Conservation (phyloP, 2,329 filamentous ascomycete genomes). For the Talaromyces sp. region DNA sequence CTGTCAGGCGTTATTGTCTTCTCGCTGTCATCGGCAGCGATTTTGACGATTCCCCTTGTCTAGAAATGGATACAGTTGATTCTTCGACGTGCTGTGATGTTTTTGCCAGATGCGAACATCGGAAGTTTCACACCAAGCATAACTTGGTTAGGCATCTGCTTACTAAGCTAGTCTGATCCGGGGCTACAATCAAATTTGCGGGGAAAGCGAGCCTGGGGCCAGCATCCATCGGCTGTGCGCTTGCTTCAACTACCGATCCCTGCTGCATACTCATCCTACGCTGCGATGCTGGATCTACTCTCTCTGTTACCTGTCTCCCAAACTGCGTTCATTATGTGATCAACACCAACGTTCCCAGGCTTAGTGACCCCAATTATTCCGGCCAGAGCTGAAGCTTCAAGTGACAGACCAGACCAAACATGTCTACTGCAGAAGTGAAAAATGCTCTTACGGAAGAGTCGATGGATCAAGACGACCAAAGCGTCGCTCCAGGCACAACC, state of each 20-base stretch:
- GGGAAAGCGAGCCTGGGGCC: not conserved
- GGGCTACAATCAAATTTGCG: not conserved
- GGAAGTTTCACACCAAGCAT: too few species aligned
- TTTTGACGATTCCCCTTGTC: too few species aligned
- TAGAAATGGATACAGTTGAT: too few species aligned
- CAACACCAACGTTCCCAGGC: not conserved
- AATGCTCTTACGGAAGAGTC: not conserved
- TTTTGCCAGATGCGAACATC: too few species aligned
- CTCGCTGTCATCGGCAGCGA: too few species aligned
- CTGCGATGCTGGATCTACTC: not conserved
- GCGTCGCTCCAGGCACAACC: not conserved
- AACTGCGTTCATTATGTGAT: not conserved
- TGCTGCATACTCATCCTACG: not conserved
- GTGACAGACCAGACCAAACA: not conserved
- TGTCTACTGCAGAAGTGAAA: conserved; percentile 4
- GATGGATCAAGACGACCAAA: conserved; percentile 4
- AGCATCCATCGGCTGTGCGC: not conserved
- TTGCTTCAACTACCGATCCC: not conserved
- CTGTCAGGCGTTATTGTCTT: too few species aligned
- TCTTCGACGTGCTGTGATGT: too few species aligned
- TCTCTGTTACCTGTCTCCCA: not conserved
- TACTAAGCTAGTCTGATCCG: not conserved
- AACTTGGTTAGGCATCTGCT: too few species aligned
- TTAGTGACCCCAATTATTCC: not conserved
- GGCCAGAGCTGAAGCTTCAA: not conserved